These are phyloP conservation scores for Aspergillus kassunensis DNA, from an alignment of 495 filamentous ascomycete genomes.

Conservation along the genomic window DNA sequence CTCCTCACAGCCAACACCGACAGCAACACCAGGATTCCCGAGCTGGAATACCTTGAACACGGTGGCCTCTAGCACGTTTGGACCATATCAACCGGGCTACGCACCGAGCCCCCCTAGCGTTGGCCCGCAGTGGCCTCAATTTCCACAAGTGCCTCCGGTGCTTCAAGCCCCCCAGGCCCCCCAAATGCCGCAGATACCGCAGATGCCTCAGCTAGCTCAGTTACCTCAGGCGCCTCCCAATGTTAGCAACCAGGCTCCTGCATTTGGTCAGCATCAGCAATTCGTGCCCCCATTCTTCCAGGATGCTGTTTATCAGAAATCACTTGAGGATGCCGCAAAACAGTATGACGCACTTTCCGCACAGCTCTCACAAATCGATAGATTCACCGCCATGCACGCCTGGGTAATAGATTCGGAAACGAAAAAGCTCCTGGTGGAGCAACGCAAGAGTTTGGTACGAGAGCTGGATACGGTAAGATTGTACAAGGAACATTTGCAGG, in stretches of 20 bases:
- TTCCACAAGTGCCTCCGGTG: neutral
- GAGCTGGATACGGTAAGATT: constrained; percentile 34
- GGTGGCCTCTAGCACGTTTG: constrained; percentile 5
- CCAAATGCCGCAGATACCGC: neutral
- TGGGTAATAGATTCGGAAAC: constrained; percentile 31
- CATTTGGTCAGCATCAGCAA: constrained; percentile 13
- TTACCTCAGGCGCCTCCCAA: neutral
- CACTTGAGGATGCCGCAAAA: constrained; percentile 24
- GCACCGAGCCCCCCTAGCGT: constrained; percentile 4
- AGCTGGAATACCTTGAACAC: constrained; percentile 5
- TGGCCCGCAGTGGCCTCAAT: constrained; percentile 12
- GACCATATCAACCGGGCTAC: constrained; percentile 10
- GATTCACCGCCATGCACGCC: constrained; percentile 36
- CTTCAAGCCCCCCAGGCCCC: neutral
- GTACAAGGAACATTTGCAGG: constrained; percentile 33
- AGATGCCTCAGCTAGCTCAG: neutral
- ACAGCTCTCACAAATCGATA: constrained; percentile 33
- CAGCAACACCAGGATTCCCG: constrained; percentile 8
- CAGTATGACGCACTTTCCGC: constrained; percentile 25
- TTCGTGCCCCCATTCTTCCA: constrained; percentile 1
- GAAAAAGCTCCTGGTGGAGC: constrained; percentile 31
- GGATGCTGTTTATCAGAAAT: constrained; percentile 9
- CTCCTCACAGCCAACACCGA: constrained; percentile 7
- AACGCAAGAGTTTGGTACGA: constrained; percentile 33
- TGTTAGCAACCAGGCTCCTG: neutral